Evolutionary conservation across 1,139 yeast species (phyloP).

Genomic region (Hyphopichia burtonii): DNA sequence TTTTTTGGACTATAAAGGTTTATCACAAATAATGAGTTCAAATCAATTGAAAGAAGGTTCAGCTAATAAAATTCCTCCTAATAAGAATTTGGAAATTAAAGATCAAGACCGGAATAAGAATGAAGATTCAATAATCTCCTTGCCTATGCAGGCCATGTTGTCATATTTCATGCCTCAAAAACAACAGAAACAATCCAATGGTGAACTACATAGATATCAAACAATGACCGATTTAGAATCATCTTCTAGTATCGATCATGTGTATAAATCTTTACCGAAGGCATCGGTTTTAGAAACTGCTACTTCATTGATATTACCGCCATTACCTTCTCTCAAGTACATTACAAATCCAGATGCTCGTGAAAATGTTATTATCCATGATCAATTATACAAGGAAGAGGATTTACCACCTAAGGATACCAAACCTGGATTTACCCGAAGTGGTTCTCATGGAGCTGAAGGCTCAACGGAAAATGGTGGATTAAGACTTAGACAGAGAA

Average conservation of each 20-base stretch:
- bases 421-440: conserved; percentile 3
- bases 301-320: conserved; percentile 77
- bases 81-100: conserved; percentile 12
- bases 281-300: conserved; percentile 84
- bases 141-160: conserved; percentile 45
- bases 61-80: conserved; percentile 18
- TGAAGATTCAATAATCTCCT: conserved; percentile 23
- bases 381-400: conserved; percentile 36
- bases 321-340: conserved; percentile 71
- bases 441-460: not conserved
- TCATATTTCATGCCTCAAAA: conserved; percentile 48
- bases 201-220: conserved; percentile 30
- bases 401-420: conserved; percentile 25
- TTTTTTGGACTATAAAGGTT: conserved; percentile 57
- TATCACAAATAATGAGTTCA: conserved; percentile 41
- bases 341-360: conserved; percentile 59
- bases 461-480: not conserved
- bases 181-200: conserved; percentile 20
- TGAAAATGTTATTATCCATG: conserved; percentile 38
- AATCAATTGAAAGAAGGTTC: conserved; percentile 7
- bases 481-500: conserved; percentile 5
- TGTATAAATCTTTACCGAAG: conserved; percentile 49
- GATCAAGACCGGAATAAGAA: conserved; percentile 9
- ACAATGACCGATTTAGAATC: conserved; percentile 15
- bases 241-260: conserved; percentile 12